Percentiles rank a stretch among this genome's conserved stretches.
Evolutionary conservation across 2,329 filamentous ascomycete genomes (phyloP).

Genomic region (Diaporthe longicolla): DNA sequence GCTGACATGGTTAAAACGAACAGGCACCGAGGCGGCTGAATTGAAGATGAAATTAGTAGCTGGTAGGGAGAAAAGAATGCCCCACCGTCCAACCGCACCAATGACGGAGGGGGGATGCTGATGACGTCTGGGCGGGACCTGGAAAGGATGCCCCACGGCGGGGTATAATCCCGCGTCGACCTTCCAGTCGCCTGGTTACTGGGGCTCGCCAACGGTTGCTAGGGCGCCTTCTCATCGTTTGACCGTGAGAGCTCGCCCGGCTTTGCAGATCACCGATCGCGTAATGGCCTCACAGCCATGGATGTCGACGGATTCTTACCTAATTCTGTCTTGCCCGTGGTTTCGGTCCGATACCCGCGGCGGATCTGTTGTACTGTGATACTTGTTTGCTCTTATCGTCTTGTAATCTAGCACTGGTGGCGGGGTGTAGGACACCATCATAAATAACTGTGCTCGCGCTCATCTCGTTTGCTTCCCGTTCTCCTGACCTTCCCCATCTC

Average conservation of each 20-base stretch:
- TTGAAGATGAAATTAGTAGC: background rate
- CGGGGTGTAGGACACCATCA: background rate
- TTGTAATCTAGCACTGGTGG: background rate
- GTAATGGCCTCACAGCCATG: background rate
- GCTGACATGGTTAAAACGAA: background rate
- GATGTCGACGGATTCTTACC: background rate
- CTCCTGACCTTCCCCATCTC: background rate
- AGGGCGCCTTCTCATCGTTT: background rate
- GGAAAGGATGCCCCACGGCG: constrained; percentile 10
- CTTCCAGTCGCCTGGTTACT: constrained; percentile 10
- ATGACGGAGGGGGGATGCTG: constrained; percentile 2
- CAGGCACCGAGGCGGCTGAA: constrained; percentile 23
- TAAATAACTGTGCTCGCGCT: constrained; percentile 25
- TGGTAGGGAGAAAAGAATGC: background rate
- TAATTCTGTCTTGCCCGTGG: background rate
- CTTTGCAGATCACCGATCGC: constrained; percentile 34
- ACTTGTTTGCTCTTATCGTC: constrained; percentile 17
- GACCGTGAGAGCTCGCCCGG: constrained; percentile 33
- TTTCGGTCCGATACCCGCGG: constrained; percentile 17
- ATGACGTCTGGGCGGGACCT: constrained; percentile 25
- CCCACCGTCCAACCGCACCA: constrained; percentile 16
- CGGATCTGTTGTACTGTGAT: background rate
- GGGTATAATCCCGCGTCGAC: constrained; percentile 22
- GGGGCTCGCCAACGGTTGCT: background rate
- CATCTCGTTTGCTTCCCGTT: background rate